Conservation (phyloP, 306 rosid genomes). For the Vicia sativa region DNA sequence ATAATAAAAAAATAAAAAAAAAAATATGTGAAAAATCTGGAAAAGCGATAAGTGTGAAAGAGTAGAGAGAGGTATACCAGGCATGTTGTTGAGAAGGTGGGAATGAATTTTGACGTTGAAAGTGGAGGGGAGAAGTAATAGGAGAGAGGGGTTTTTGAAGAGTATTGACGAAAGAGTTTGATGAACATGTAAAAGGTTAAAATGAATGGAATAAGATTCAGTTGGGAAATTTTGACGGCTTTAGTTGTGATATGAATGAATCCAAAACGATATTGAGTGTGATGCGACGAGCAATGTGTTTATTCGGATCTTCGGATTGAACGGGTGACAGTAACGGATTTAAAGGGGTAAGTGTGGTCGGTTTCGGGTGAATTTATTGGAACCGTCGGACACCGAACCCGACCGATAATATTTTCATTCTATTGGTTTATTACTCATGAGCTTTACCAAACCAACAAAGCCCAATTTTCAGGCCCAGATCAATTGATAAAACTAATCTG, state of each 20-base stretch:
- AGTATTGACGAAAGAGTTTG: background rate
- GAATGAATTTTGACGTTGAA: background rate
- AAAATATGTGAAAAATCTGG: too few species aligned
- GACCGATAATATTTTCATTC: too few species aligned
- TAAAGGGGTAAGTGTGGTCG: too few species aligned
- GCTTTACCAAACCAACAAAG: too few species aligned
- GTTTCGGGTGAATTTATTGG: too few species aligned
- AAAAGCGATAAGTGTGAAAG: too few species aligned
- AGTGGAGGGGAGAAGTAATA: background rate
- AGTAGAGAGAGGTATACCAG: constrained; percentile 1
- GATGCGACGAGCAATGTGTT: background rate
- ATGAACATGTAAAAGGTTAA: background rate
- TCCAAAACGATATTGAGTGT: background rate
- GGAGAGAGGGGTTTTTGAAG: background rate
- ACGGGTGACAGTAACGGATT: too few species aligned
- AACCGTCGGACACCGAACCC: too few species aligned
- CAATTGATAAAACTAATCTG: too few species aligned
- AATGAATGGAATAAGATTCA: background rate
- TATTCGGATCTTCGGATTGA: background rate
- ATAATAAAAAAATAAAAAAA: too few species aligned
- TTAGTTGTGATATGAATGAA: background rate
- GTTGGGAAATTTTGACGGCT: background rate
- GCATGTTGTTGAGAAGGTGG: constrained; percentile 30
- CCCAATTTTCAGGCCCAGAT: too few species aligned
- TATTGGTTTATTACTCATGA: too few species aligned